These are phyloP conservation scores for Cornus kousa DNA, from an alignment of 148 eudicot genomes.

Conservation along the genomic window DNA sequence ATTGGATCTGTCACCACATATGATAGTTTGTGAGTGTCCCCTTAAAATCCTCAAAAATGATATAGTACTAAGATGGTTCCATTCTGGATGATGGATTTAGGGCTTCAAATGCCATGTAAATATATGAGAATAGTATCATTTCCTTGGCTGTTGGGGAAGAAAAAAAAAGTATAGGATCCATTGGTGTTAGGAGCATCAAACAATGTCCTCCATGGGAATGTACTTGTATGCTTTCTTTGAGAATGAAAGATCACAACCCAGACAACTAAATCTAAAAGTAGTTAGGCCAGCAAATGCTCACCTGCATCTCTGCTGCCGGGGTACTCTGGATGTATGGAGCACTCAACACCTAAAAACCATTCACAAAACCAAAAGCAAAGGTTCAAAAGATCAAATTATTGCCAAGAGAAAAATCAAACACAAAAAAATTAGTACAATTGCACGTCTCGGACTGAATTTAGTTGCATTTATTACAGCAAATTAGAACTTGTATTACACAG, in stretches of 20 bases:
- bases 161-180: neutral
- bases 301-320: constrained; percentile 45
- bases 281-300: constrained; percentile 20
- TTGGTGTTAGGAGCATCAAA: neutral
- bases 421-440: neutral
- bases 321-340: constrained; percentile 71
- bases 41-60: neutral
- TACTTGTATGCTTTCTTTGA: neutral
- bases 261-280: neutral
- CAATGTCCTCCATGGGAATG: neutral
- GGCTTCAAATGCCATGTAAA: neutral
- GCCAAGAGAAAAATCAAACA: neutral
- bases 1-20: neutral
- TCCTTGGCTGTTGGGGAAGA: neutral
- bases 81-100: neutral
- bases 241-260: neutral
- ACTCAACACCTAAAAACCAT: constrained; percentile 63
- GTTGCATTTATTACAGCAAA: neutral
- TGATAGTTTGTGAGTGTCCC: neutral
- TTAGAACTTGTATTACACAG: neutral
- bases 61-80: neutral
- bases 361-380: constrained; percentile 7
- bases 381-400: neutral
- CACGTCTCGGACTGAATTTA: neutral
- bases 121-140: neutral